Percentiles rank a stretch among this genome's conserved stretches.
Evolutionary conservation across 371 early-diverging fungal species (phyloP).

Genomic region (Syncephalastrum sp.): DNA sequence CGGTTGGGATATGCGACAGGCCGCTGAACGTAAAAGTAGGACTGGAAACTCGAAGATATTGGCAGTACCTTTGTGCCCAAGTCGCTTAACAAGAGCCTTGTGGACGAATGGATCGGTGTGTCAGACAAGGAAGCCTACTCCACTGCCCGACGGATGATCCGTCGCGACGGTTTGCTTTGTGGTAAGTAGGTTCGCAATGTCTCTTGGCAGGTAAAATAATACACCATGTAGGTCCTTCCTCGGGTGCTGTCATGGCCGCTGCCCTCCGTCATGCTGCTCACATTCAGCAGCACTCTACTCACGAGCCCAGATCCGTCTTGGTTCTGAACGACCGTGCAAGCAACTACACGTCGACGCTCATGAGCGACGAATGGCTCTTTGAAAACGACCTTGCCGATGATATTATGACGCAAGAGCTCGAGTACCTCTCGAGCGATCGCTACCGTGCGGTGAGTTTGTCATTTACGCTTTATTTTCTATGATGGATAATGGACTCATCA

Average conservation of each 20-base stretch:
- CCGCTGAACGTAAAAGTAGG: conserved; percentile 20
- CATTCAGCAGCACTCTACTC: conserved; percentile 23
- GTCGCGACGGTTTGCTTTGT: conserved; percentile 63
- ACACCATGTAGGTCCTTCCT: conserved; percentile 52
- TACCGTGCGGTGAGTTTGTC: conserved; percentile 57
- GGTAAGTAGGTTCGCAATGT: conserved; percentile 33
- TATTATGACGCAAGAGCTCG: conserved; percentile 54
- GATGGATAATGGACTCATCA: neutral
- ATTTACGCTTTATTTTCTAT: neutral
- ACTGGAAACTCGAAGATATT: conserved; percentile 78
- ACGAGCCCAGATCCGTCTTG: conserved; percentile 42
- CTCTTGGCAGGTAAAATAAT: neutral
- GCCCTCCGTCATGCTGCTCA: conserved; percentile 50
- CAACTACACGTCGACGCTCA: conserved; percentile 67
- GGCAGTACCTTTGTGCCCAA: conserved; percentile 70
- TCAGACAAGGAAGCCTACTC: conserved; percentile 75
- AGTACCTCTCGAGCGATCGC: conserved; percentile 62
- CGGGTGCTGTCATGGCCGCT: conserved; percentile 74
- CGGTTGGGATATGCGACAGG: no score
- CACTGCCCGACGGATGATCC: conserved; percentile 68
- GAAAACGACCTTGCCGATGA: conserved; percentile 74
- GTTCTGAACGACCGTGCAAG: conserved; percentile 71
- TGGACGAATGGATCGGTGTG: conserved; percentile 75
- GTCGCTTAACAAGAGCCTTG: conserved; percentile 49
- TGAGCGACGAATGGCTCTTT: conserved; percentile 76